Evolutionary conservation across 192 early-diverging fungal genomes (phyloP).

Genomic region (Backusella tuberculispora): DNA sequence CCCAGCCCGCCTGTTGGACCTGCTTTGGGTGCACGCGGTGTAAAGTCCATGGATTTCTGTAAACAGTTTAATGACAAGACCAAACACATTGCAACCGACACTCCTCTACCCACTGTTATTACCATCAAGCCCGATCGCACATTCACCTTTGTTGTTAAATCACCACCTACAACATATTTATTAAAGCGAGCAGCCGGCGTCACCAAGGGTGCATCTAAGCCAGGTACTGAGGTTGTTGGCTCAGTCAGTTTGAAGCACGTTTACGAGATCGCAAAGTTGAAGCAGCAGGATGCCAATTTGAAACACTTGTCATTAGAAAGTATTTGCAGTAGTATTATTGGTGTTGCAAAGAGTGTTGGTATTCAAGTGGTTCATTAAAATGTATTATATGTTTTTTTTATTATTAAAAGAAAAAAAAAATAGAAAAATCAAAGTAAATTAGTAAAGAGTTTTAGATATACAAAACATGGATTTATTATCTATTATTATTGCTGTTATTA

Average conservation of each 20-base stretch:
- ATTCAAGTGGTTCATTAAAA: constrained; percentile 81
- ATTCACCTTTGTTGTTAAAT: constrained; percentile 86
- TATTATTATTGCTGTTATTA: no score
- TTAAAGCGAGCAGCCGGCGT: constrained; percentile 87
- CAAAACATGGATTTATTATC: no score
- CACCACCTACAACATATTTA: constrained; percentile 88
- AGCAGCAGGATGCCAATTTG: constrained; percentile 79
- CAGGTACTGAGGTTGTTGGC: constrained; percentile 77
- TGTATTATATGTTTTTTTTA: constrained; percentile 3
- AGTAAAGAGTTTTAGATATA: no score
- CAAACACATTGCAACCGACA: constrained; percentile 77
- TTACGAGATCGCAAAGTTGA: constrained; percentile 93
- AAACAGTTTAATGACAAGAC: constrained; percentile 98
- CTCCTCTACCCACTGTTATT: constrained; percentile 85
- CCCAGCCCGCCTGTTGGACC: constrained; percentile 94
- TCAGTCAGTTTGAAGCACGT: constrained; percentile 90
- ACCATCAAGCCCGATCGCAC: constrained; percentile 89
- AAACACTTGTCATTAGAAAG: constrained; percentile 68
- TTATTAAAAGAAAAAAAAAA: constrained; percentile 11
- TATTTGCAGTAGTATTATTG: constrained; percentile 76
- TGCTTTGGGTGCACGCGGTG: constrained; percentile 93
- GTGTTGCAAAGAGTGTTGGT: constrained; percentile 80
- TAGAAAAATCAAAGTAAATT: background rate
- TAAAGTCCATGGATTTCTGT: constrained; percentile 98
- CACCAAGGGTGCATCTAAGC: constrained; percentile 81